Conservation (phyloP, 805 yeast genomes). For the Myxozyma melibiosi region DNA sequence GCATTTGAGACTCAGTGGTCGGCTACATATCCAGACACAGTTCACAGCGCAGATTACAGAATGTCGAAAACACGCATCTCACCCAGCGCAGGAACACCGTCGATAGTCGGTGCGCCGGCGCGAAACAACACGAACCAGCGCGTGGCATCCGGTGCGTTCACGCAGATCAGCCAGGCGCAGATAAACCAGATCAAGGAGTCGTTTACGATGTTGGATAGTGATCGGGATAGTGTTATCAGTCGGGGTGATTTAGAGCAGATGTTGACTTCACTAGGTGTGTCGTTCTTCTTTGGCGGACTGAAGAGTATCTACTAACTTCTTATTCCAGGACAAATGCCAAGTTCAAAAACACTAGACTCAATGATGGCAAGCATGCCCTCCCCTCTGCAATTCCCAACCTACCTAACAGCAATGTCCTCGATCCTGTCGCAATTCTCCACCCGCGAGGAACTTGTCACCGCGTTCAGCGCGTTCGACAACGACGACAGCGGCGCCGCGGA, state of each 20-base stretch:
- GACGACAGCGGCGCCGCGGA: constrained; percentile 50
- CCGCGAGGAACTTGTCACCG: constrained; percentile 54
- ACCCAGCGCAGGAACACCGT: no score
- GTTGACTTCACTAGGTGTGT: constrained; percentile 53
- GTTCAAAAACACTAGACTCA: constrained; percentile 47
- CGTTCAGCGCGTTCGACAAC: constrained; percentile 57
- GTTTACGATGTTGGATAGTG: constrained; percentile 78
- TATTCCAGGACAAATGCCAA: constrained; percentile 43
- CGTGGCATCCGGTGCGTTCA: constrained; percentile 29
- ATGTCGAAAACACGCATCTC: no score
- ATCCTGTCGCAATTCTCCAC: constrained; percentile 56
- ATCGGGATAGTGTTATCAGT: constrained; percentile 61
- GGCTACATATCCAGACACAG: no score
- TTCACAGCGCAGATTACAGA: no score
- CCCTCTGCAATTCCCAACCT: constrained; percentile 64
- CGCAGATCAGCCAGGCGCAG: constrained; percentile 56
- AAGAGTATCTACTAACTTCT: background rate
- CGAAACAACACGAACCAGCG: constrained; percentile 4
- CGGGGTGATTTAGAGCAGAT: constrained; percentile 49
- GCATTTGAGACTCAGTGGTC: no score
- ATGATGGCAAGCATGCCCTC: constrained; percentile 53
- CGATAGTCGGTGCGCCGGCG: background rate
- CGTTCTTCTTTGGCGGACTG: background rate
- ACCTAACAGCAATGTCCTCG: constrained; percentile 61
- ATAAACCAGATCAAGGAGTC: constrained; percentile 70